A percentile compares a stretch with the other conserved stretches of the same genome.
These are phyloP conservation scores for Tilletia setariae DNA, from an alignment of 1,284 basidiomycete species.

Conservation along the genomic window DNA sequence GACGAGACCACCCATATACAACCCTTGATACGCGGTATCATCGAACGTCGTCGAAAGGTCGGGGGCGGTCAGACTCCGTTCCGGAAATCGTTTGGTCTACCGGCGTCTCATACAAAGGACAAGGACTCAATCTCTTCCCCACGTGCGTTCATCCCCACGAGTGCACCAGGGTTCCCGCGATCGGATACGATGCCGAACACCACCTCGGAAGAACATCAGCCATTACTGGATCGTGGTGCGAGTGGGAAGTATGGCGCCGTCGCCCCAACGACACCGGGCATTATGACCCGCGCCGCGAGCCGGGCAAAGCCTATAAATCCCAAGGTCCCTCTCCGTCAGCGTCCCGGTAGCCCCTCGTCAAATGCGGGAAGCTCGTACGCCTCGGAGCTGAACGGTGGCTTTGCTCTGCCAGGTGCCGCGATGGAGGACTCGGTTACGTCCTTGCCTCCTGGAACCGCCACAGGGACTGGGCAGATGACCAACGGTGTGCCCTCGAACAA, in stretches of 20 bases:
- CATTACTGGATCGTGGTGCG: background rate
- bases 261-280: background rate
- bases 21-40: constrained; percentile 52
- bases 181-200: background rate
- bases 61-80: background rate
- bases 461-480: background rate
- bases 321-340: constrained; percentile 3
- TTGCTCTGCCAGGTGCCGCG: background rate
- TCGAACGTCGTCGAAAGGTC: constrained; percentile 46
- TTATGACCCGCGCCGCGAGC: constrained; percentile 1
- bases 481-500: too few relatives aligned
- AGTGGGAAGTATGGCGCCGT: constrained; percentile 7
- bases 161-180: background rate
- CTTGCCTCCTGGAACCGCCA: too few relatives aligned
- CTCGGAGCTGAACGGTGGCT: background rate
- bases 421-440: background rate
- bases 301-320: background rate
- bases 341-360: background rate
- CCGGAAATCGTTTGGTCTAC: constrained; percentile 8
- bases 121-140: background rate
- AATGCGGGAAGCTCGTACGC: constrained; percentile 9
- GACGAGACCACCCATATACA: constrained; percentile 19
- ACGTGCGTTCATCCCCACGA: constrained; percentile 3
- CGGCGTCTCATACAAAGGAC: background rate
- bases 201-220: background rate